phyloP scores from a whole-genome alignment of 208 protist genomes.

The Tritrichomonas musculus region DNA sequence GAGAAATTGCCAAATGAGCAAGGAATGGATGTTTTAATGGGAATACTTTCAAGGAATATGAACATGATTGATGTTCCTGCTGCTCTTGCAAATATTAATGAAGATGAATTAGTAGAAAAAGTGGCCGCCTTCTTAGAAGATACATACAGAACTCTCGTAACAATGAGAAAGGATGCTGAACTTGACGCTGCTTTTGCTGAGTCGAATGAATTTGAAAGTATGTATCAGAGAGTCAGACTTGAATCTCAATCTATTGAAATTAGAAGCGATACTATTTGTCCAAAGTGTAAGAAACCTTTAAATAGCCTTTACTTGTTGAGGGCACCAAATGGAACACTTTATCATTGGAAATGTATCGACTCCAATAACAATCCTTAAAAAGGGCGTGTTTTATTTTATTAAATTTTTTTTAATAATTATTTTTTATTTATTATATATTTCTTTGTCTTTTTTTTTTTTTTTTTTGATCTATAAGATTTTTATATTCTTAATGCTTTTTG shows the following conservation, averaged over 20 bases:
- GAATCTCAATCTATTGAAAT: background rate
- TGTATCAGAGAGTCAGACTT: background rate
- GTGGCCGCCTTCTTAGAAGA: background rate
- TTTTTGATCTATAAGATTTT: too few relatives aligned
- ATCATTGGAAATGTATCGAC: background rate
- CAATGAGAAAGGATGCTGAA: background rate
- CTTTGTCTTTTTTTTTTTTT: too few relatives aligned
- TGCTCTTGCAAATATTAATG: background rate
- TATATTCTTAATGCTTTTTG: too few relatives aligned
- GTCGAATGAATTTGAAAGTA: background rate
- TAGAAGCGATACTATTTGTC: background rate
- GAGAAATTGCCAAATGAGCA: background rate
- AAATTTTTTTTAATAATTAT: too few relatives aligned
- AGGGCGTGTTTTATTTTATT: too few relatives aligned
- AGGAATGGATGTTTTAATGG: background rate
- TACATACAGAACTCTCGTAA: background rate
- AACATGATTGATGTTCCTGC: background rate
- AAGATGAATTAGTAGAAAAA: background rate
- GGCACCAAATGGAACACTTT: background rate
- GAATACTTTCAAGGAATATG: background rate
- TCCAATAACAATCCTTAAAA: too few relatives aligned
- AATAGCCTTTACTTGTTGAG: background rate
- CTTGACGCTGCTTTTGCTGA: background rate
- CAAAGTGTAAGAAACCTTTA: background rate
- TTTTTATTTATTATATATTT: too few relatives aligned